phyloP scores from a whole-genome alignment of 345 rosid genomes.

The Durio zibethinus region DNA sequence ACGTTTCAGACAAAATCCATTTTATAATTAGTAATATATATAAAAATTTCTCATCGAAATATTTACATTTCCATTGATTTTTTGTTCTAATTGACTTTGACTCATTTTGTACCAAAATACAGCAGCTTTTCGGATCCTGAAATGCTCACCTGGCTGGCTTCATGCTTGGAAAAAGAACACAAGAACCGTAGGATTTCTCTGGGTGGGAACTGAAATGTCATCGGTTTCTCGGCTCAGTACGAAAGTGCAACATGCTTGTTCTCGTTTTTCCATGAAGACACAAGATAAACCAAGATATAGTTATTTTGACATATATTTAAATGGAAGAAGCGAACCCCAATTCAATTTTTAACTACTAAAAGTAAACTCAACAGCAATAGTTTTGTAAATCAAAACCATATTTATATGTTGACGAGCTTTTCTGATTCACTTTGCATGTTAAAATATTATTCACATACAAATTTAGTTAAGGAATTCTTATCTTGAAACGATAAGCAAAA shows the following conservation, averaged over 20 bases:
- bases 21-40: too few relatives aligned
- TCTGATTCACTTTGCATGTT: background rate
- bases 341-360: too few relatives aligned
- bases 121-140: background rate
- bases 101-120: background rate
- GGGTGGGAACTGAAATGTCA: background rate
- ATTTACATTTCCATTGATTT: too few relatives aligned
- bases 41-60: too few relatives aligned
- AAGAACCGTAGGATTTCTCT: background rate
- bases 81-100: too few relatives aligned
- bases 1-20: too few relatives aligned
- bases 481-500: background rate
- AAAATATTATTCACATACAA: background rate
- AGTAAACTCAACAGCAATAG: background rate
- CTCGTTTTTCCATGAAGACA: too few relatives aligned
- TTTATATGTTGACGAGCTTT: background rate
- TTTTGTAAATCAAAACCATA: background rate
- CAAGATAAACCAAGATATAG: too few relatives aligned
- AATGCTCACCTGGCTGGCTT: background rate
- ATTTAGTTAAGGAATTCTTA: background rate
- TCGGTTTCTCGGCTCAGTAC: too few relatives aligned
- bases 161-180: background rate
- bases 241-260: too few relatives aligned
- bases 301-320: too few relatives aligned
- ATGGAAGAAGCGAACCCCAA: too few relatives aligned